A percentile compares a stretch with the other conserved stretches of the same genome.
Evolutionary conservation across 2,329 filamentous ascomycete species (phyloP).

Genomic region (Massarina eburnea): DNA sequence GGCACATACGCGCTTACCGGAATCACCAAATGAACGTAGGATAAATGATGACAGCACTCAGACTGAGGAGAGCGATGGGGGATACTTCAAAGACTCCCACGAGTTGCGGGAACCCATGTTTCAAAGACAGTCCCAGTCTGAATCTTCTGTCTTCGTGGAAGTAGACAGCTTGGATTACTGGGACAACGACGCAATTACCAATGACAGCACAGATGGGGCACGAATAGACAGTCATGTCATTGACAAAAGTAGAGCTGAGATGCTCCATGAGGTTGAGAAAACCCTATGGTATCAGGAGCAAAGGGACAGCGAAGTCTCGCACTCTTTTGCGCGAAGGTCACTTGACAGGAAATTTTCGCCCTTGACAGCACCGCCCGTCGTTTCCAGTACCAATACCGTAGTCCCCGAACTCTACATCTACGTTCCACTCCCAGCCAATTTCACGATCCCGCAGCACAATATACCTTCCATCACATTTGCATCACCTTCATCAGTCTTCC

Average conservation of each 20-base stretch:
- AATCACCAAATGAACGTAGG: not conserved
- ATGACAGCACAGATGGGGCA: not conserved
- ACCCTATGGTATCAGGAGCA: slow-evolving; percentile 2
- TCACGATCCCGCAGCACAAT: slow-evolving; percentile 5
- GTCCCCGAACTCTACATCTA: slow-evolving; percentile 2
- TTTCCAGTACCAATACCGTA: not conserved
- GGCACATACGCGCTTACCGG: too few relatives aligned
- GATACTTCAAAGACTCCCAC: too few relatives aligned
- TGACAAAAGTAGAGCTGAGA: not conserved
- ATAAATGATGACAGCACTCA: too few relatives aligned
- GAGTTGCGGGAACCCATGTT: too few relatives aligned
- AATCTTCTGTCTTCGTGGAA: not conserved
- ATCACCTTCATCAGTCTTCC: slow-evolving; percentile 1
- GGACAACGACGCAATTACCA: not conserved
- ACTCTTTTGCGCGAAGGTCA: not conserved
- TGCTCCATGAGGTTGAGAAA: slow-evolving; percentile 1
- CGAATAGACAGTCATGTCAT: not conserved
- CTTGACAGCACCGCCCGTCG: not conserved
- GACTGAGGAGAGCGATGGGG: not conserved
- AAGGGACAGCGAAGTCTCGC: not conserved
- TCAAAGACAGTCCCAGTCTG: not conserved
- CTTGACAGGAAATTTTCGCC: not conserved
- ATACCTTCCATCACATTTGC: slow-evolving; percentile 5
- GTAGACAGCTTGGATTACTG: not conserved
- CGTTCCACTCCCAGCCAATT: slow-evolving; percentile 10